Evolutionary conservation across 345 rosid genomes (phyloP), one percentile per base, ranked within the genome.

Genomic region (Hibiscus trionum): DNA sequence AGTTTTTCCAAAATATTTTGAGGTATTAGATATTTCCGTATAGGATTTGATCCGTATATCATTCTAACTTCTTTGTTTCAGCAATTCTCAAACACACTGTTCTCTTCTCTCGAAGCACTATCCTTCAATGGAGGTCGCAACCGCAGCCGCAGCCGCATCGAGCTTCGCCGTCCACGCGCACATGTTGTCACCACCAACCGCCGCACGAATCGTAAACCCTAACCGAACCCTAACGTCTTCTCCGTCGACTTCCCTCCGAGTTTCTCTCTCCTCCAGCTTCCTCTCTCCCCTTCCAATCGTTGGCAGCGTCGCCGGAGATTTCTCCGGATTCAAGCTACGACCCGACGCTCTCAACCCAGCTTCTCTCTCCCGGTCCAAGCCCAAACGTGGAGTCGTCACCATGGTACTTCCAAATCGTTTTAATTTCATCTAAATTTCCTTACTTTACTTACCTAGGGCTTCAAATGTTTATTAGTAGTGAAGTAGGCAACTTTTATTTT

Each of bases 361-460:
- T n/a, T 76, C 81, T 26, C 47, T 80, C 26, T 77, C 86, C 56
- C 78, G 83, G 17, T 86, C 90, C 6, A 88, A 82, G 31, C 85
- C 89, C 47, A 94, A 77, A 75, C 84, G 97, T 49, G 84, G 87
- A 49, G 92, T 88, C 60, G 81, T 90, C 61, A 85, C 93, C 60
- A 88, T 81, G 93, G 97, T 87, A 53, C 71, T 58, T 66, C 7
- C 67, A 47, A 47, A 58, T 58, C 16, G 3, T 60, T 58, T 26
- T 14, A 71, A 37, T 71, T 42, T 49, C 29, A 67, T 67, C 59
- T 29, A 50, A 27, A 67, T 27, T 49, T 67, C 71, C 12, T 15
- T 9, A 16, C 57, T 66, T 27, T 49, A 27, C 26, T 16, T 49
- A 0, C 29, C 26, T 4, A 67, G 59, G 58, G 59, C 15, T 67